phyloP scores from a whole-genome alignment of 139 green algal genomes.

The Closterium sp. region DNA sequence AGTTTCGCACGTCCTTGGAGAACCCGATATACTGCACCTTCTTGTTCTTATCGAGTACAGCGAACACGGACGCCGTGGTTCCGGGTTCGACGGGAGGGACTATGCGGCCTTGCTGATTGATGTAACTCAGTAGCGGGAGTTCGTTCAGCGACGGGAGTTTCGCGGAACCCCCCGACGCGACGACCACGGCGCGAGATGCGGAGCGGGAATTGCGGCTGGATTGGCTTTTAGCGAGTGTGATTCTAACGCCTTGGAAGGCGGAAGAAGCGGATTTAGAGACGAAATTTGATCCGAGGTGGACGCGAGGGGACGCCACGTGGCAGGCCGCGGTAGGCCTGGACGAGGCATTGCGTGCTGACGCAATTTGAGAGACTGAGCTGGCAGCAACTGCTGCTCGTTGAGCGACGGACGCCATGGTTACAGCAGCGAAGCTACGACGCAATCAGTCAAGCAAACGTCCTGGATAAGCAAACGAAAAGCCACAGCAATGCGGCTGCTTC shows the following conservation, averaged over 20 bases:
- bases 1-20: constrained; percentile 74
- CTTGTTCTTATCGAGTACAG: constrained; percentile 75
- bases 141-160: constrained; percentile 36
- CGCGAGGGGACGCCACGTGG: neutral
- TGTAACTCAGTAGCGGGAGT: constrained; percentile 38
- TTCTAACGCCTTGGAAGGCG: neutral
- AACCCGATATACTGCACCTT: constrained; percentile 92
- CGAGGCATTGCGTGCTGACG: neutral
- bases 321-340: neutral
- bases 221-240: neutral
- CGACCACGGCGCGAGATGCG: neutral
- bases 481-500: neutral
- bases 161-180: neutral
- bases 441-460: too few relatives aligned
- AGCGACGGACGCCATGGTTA: neutral
- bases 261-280: neutral
- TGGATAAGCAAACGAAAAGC: neutral
- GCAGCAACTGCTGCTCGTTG: neutral
- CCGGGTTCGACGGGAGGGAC: constrained; percentile 30
- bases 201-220: neutral
- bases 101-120: constrained; percentile 34
- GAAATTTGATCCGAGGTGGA: neutral
- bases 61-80: constrained; percentile 75
- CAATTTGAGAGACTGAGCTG: neutral
- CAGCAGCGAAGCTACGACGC: too few relatives aligned